Evolutionary conservation across 306 rosid species (phyloP).

Genomic region (Macrotyloma uniflorum): DNA sequence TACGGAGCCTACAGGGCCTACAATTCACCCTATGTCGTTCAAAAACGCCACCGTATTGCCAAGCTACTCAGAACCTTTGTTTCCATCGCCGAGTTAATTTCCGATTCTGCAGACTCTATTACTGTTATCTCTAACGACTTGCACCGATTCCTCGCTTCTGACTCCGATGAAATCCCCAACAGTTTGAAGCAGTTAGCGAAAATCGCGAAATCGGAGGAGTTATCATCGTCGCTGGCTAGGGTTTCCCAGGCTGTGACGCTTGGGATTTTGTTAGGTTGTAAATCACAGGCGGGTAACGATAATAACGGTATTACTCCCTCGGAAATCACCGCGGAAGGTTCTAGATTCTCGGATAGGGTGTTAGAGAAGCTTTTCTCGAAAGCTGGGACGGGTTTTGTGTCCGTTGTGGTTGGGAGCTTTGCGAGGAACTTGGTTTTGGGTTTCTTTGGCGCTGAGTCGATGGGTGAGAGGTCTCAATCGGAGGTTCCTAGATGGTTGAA

Average conservation of each 20-base stretch:
- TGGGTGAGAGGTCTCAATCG: conserved; percentile 34
- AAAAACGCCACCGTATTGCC: conserved; percentile 50
- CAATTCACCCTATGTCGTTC: conserved; percentile 61
- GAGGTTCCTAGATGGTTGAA: conserved; percentile 62
- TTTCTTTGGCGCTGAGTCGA: conserved; percentile 36
- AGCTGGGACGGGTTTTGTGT: conserved; percentile 82
- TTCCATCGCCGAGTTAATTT: conserved; percentile 61
- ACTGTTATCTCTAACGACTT: conserved; percentile 65
- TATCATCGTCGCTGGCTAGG: conserved; percentile 51
- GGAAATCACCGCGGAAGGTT: conserved; percentile 28
- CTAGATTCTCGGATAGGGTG: conserved; percentile 49
- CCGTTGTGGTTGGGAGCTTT: conserved; percentile 94
- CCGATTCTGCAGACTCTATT: conserved; percentile 70
- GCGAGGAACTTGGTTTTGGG: conserved; percentile 86
- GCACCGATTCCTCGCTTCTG: conserved; percentile 65
- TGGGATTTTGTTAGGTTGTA: conserved; percentile 62
- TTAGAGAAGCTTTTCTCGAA: conserved; percentile 65
- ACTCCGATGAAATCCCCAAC: conserved; percentile 77
- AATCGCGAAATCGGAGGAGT: conserved; percentile 68
- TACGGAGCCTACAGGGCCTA: conserved; percentile 74
- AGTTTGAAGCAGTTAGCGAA: conserved; percentile 82
- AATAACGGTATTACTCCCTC: background rate
- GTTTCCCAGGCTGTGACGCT: conserved; percentile 61
- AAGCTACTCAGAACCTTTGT: conserved; percentile 65
- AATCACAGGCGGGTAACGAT: conserved; percentile 33